Evolutionary conservation across 108 stramenopile genomes (phyloP), one percentile per base, ranked within the genome.

Genomic region (Cyclotella distinguenda): DNA sequence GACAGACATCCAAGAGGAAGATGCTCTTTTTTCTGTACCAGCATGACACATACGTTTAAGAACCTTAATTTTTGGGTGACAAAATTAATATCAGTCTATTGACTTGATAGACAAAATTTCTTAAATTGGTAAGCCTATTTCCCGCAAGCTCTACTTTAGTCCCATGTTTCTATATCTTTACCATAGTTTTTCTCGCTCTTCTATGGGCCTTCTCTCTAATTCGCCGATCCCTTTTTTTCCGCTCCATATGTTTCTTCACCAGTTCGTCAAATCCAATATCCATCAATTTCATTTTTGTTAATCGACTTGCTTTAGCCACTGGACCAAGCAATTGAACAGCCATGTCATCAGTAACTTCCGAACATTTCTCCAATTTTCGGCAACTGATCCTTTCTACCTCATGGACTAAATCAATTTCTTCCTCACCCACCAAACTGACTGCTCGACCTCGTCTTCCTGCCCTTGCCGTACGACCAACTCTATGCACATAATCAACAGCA

Each of bases 401-500:
- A 73, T 95, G 90, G 4, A 95, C 89, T 52, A 95, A 63, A 9
- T 79, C 80, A 1, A 92, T 78, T 54, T 95, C 94, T 12, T 77
- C 59, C 67, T 95, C 94, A 11, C 93, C 88, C 1, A 97, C 97
- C 38, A 99, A 80, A 59, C 92, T 96, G 3, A 99, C 91, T 11
- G 97, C 89, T 3, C 85, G 65, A 16, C 99, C 99, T 36, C 94
- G 79, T 46, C 98, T 82, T 33, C 98, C 99, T 0, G 98, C 97
- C 15, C 99, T 81, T 6, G 99, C 98, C 0, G 99, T 99, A 19
- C 99, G 73, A 13, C 99, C 99, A 16, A 98, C 96, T 25, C 99
- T 74, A 64, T 98, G 96, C 12, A 98, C 86, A 76, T 99, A 98
- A 68, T 96, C 95, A 28, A 96, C 92, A 1, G 94, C 86, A 64